Conservation (phyloP, 495 filamentous ascomycete species). For the Xylaria longipes region DNA sequence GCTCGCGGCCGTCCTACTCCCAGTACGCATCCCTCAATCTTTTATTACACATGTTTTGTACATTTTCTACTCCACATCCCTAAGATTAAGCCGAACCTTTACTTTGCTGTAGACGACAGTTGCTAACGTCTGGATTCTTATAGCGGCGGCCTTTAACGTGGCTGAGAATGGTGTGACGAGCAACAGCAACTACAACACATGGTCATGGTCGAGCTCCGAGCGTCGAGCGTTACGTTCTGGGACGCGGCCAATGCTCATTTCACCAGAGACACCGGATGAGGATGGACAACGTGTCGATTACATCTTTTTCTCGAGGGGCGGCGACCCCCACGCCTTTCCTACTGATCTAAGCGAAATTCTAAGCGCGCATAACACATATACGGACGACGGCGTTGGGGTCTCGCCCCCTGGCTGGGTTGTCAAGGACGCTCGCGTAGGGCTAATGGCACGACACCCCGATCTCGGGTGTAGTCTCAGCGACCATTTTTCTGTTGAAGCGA, state of each 20-base stretch:
- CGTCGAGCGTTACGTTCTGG: slow-evolving; percentile 62
- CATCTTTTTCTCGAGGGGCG: slow-evolving; percentile 67
- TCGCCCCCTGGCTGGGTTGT: slow-evolving; percentile 66
- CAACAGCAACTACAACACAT: slow-evolving; percentile 86
- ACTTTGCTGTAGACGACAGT: background rate
- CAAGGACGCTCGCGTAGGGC: slow-evolving; percentile 70
- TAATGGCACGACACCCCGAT: slow-evolving; percentile 82
- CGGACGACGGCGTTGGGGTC: slow-evolving; percentile 31
- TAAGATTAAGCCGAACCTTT: background rate
- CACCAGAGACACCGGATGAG: slow-evolving; percentile 66
- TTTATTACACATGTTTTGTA: background rate
- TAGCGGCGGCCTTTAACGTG: slow-evolving; percentile 73
- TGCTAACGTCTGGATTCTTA: background rate
- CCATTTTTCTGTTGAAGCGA: slow-evolving; percentile 86
- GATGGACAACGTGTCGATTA: slow-evolving; percentile 91
- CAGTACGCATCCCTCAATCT: slow-evolving; percentile 31
- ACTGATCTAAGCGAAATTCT: slow-evolving; percentile 26
- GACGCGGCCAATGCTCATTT: slow-evolving; percentile 55
- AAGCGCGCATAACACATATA: slow-evolving; percentile 25
- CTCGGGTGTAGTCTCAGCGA: slow-evolving; percentile 87
- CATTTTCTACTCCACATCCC: background rate
- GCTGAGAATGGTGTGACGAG: slow-evolving; percentile 84
- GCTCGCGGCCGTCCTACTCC: slow-evolving; percentile 62
- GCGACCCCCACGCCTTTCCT: slow-evolving; percentile 22
- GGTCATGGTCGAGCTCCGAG: slow-evolving; percentile 79